phyloP scores from a whole-genome alignment of 345 rosid species.

The Hibiscus trionum region DNA sequence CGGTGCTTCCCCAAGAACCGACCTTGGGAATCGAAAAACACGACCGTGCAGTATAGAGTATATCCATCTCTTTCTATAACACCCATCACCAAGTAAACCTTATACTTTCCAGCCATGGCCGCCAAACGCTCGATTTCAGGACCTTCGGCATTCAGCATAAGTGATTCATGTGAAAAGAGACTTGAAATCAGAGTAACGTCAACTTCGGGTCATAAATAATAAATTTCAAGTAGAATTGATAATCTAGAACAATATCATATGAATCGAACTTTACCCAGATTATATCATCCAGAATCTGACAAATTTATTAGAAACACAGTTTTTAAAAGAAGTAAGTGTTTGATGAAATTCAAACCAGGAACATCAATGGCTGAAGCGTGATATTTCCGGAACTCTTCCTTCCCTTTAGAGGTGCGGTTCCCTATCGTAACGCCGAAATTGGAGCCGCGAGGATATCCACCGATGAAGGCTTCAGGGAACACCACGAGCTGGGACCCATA shows the following conservation, averaged over 20 bases:
- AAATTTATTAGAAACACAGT: background rate
- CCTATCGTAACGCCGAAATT: constrained; percentile 68
- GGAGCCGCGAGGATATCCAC: constrained; percentile 91
- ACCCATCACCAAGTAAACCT: constrained; percentile 82
- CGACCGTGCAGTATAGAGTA: constrained; percentile 63
- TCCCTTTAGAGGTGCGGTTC: constrained; percentile 63
- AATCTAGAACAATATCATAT: background rate
- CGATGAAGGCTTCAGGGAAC: constrained; percentile 92
- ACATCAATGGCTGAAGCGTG: constrained; percentile 82
- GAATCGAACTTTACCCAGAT: background rate
- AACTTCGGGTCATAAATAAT: background rate
- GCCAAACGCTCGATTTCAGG: constrained; percentile 80
- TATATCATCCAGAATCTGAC: background rate
- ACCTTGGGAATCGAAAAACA: constrained; percentile 80
- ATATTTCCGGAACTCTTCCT: constrained; percentile 80
- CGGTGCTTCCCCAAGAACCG: constrained; percentile 82
- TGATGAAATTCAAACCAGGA: constrained; percentile 43
- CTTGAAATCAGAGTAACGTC: background rate
- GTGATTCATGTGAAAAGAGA: background rate
- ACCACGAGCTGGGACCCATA: constrained; percentile 79
- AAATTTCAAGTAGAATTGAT: background rate
- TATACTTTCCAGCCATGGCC: constrained; percentile 78
- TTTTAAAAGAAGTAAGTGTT: background rate
- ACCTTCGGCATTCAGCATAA: constrained; percentile 33
- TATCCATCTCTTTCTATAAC: constrained; percentile 93